A percentile compares a stretch with the other conserved stretches of the same genome.
phyloP scores from a whole-genome alignment of 2,329 filamentous ascomycete species.

The Phyllachora maydis region DNA sequence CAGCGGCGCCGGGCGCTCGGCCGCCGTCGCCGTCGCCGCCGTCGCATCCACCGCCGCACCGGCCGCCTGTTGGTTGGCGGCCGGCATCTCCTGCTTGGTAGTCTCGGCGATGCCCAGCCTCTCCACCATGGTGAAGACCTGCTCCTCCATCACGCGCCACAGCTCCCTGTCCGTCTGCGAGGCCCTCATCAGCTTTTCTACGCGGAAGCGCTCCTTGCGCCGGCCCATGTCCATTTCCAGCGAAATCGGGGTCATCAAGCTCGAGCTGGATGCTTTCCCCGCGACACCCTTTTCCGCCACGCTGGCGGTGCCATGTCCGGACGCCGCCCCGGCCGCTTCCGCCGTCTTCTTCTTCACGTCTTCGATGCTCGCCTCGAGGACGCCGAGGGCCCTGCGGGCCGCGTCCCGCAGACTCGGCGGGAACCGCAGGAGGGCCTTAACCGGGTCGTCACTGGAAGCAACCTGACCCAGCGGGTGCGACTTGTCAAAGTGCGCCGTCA shows the following conservation, averaged over 20 bases:
- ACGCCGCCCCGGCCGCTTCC: no score
- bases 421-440: slow-evolving; percentile 16
- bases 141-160: slow-evolving; percentile 43
- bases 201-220: slow-evolving; percentile 23
- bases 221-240: slow-evolving; percentile 19
- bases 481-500: slow-evolving; percentile 3
- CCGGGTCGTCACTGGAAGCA: slow-evolving; percentile 10
- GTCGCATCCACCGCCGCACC: not conserved
- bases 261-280: no score
- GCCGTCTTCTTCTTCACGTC: no score
- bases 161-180: slow-evolving; percentile 41
- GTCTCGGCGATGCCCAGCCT: slow-evolving; percentile 28
- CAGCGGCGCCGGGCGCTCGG: slow-evolving; percentile 7
- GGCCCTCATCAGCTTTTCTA: slow-evolving; percentile 29
- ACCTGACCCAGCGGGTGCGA: slow-evolving; percentile 5
- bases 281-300: no score
- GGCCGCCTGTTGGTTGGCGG: no score
- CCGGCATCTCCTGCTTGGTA: slow-evolving; percentile 1
- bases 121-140: slow-evolving; percentile 41
- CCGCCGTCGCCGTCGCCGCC: slow-evolving; percentile 2
- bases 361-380: no score
- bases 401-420: slow-evolving; percentile 17
- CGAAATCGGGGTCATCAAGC: no score
- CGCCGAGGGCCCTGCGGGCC: slow-evolving; percentile 15
- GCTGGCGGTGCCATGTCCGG: no score